phyloP scores from a whole-genome alignment of 2,329 filamentous ascomycete species.

The Trichophaea hybrida region DNA sequence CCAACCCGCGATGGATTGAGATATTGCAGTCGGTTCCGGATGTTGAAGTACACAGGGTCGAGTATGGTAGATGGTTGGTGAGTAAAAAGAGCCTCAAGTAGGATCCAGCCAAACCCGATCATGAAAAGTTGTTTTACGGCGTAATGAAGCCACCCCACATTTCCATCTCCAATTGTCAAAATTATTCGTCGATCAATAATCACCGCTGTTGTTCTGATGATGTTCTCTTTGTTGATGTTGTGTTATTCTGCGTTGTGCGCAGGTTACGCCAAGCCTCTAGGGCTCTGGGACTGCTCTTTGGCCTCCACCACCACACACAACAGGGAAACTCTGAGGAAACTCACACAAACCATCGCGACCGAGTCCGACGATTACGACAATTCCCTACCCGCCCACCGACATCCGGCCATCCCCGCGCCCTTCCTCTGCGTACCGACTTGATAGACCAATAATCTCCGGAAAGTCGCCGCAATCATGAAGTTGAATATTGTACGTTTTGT shows the following conservation, averaged over 20 bases:
- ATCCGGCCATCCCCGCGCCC: background rate
- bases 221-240: background rate
- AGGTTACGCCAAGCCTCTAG: background rate
- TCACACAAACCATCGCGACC: background rate
- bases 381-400: background rate
- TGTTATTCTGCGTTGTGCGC: background rate
- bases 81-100: too few relatives aligned
- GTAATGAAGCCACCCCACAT: too few relatives aligned
- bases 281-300: background rate
- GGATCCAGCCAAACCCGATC: too few relatives aligned
- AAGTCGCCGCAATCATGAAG: constrained; percentile 31
- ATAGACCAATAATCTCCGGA: background rate
- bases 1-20: too few relatives aligned
- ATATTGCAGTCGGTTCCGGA: too few relatives aligned
- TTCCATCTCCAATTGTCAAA: too few relatives aligned
- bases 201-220: too few relatives aligned
- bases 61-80: too few relatives aligned
- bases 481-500: constrained; percentile 26
- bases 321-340: background rate
- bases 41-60: too few relatives aligned
- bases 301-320: background rate
- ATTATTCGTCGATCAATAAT: too few relatives aligned
- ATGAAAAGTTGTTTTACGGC: too few relatives aligned
- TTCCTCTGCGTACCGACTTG: constrained; percentile 6
- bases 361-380: background rate